Evolutionary conservation across 257 asterid species (phyloP).

Genomic region (Prunella vulgaris): DNA sequence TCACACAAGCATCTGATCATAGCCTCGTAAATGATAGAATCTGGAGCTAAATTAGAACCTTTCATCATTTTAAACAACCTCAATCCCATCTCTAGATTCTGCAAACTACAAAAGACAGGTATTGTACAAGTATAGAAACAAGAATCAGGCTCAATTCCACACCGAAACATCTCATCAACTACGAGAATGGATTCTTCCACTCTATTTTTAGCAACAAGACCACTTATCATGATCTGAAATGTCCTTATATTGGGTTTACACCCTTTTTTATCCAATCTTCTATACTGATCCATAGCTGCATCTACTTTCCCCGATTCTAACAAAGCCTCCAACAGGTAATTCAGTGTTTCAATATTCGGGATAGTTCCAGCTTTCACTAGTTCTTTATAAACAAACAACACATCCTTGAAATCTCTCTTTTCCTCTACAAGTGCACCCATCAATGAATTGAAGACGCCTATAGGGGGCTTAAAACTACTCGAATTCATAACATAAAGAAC

Average conservation of each 20-base stretch:
- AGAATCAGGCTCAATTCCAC: constrained; percentile 42
- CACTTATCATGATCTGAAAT: constrained; percentile 55
- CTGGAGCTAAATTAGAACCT: constrained; percentile 41
- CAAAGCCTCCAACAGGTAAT: constrained; percentile 68
- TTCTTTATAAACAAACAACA: constrained; percentile 79
- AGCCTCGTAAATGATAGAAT: constrained; percentile 41
- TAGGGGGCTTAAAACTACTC: constrained; percentile 44
- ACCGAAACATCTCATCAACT: constrained; percentile 53
- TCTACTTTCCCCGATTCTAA: constrained; percentile 58
- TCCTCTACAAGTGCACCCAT: constrained; percentile 56
- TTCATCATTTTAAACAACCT: constrained; percentile 54
- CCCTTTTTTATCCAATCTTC: constrained; percentile 67
- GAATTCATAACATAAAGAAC: constrained; percentile 58
- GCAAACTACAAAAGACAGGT: constrained; percentile 50
- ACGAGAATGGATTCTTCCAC: constrained; percentile 47
- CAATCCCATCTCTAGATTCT: constrained; percentile 39
- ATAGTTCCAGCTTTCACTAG: constrained; percentile 66
- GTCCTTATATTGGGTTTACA: constrained; percentile 65
- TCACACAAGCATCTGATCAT: constrained; percentile 57
- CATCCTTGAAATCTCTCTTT: constrained; percentile 63
- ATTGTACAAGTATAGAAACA: constrained; percentile 42
- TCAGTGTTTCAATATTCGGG: constrained; percentile 62
- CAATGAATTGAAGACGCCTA: constrained; percentile 42
- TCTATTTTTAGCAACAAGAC: constrained; percentile 51
- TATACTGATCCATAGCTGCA: constrained; percentile 62